Evolutionary conservation across 2,329 filamentous ascomycete species (phyloP), one percentile per base, ranked within the genome.

Genomic region (Lachnellula occidentalis): DNA sequence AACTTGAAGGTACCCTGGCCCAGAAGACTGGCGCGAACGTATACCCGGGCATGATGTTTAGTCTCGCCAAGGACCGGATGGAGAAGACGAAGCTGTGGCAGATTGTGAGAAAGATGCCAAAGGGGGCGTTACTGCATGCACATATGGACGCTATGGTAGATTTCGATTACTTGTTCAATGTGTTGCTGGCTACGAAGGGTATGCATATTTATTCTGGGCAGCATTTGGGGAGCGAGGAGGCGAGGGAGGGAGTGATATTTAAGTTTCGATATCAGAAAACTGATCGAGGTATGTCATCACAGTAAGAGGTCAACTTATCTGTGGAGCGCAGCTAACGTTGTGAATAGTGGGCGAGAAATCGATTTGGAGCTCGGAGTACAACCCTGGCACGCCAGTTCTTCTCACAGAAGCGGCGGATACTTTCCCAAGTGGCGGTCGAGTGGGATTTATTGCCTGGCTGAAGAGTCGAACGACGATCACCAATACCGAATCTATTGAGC

Each of bases 21-120:
- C 79, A 81, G 59, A 73, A 82, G 53, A 74, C 72, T n/a, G 77
- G 83, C 63, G 79, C 82, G 57, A 82, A 83, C 61, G 75, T 92
- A 49, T 90, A 88, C 67, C 90, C 90, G 0, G 92, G 92, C 11
- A 95, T 96, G 87, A 94, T 95, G 88, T 96, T 96, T 72, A 85
- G 82, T 36, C 78, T 92, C 36, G 90, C 90, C 63, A 92, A 91
- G 71, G 81, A 85, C n/a, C 82, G 83, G 37, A 95, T 96, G 83
- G 90, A 95, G 71, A 78, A 78, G 62, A 95, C 90, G 14, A 85
- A 85, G 66, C 77, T 96, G 22, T 97, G 90, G 90, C 79, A 83
- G 60, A 94, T 96, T 63, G 80, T 96, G 15, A 81, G 85, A 56
- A 80, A 76, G 60, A 90, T 97, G 88, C 92, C 92, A 27, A 97